Evolutionary conservation across 768 basidiomycete species (phyloP), one percentile per base, ranked within the genome.

Genomic region (Auricularia heimuer): DNA sequence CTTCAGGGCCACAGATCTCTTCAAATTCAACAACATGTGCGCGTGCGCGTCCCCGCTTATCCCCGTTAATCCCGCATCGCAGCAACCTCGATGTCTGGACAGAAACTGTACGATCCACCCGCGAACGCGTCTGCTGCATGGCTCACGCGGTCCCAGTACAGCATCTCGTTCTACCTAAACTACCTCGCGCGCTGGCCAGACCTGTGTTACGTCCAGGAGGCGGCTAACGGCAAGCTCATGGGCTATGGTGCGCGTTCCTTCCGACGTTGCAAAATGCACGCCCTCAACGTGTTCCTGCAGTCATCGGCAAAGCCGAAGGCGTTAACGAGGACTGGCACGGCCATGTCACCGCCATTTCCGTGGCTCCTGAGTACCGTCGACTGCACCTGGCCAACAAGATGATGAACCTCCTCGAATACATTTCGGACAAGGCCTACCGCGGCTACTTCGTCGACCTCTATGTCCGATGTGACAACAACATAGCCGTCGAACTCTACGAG

Each of bases 21-120:
- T 96, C 80, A 88, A 84, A 70, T 96, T 95, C 78, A 97, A 97
- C 72, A 91, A 91, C 72, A 83, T 96, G 92, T 90, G 70, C 86
- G 47, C 47, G 18, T 51, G 39, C 36, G 47, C 11, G n/a, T 21
- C 2, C n/a, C 37, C 36, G 36, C 61, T 24, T 18, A 24, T 44
- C 16, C 21, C 47, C 18, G 54, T 68, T 64, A 67, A 72, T 47
- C 12, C 36, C 65, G 64, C 58, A 6, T 62, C 61, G 1, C 75
- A 94, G 92, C 67, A 98, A 99, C 76, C 77, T 96, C 71, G 96
- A 98, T 75, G 80, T 94, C 56, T 98, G 93, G 93, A 98, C 97
- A 56, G 96, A 98, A 77, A 98, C 97, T 24, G 95, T 94, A 70
- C 71, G 87, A 42, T 11, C 12, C 37, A 45, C 61, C 3, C 18